Percentiles rank a stretch among this genome's conserved stretches.
These are phyloP conservation scores for Paecilomyces dactylethromorphus DNA, from an alignment of 2,329 filamentous ascomycete genomes.

Conservation along the genomic window DNA sequence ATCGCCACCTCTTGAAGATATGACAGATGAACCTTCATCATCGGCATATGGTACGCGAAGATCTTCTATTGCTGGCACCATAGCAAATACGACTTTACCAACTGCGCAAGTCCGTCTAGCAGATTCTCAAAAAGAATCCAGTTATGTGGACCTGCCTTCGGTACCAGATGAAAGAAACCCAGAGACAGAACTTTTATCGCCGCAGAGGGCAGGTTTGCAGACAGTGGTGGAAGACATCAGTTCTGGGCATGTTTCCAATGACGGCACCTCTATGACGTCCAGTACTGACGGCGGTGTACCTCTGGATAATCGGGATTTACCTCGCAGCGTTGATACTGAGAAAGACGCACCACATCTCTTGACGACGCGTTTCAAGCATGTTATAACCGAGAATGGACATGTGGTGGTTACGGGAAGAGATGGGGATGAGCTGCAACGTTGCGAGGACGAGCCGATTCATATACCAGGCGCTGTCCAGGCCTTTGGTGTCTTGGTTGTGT, in stretches of 20 bases:
- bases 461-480: constrained; percentile 76
- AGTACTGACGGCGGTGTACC: constrained; percentile 10
- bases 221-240: constrained; percentile 12
- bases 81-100: neutral
- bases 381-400: constrained; percentile 70
- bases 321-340: constrained; percentile 23
- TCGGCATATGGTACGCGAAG: neutral
- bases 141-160: neutral
- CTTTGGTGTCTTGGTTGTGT: constrained; percentile 69
- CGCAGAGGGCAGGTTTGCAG: constrained; percentile 1
- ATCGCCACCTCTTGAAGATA: neutral
- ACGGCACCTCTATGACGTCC: constrained; percentile 5
- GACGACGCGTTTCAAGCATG: constrained; percentile 71
- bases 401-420: constrained; percentile 75
- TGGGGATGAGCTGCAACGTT: constrained; percentile 64
- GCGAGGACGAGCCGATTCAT: constrained; percentile 88
- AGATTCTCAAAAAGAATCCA: neutral
- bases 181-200: neutral
- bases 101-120: neutral
- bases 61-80: constrained; percentile 1
- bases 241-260: constrained; percentile 2
- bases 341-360: constrained; percentile 47
- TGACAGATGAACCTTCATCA: constrained; percentile 15
- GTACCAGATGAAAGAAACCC: neutral
- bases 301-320: constrained; percentile 3